A percentile compares a stretch with the other conserved stretches of the same genome.
Evolutionary conservation across 345 rosid species (phyloP).

Genomic region (Syzygium aromaticum): DNA sequence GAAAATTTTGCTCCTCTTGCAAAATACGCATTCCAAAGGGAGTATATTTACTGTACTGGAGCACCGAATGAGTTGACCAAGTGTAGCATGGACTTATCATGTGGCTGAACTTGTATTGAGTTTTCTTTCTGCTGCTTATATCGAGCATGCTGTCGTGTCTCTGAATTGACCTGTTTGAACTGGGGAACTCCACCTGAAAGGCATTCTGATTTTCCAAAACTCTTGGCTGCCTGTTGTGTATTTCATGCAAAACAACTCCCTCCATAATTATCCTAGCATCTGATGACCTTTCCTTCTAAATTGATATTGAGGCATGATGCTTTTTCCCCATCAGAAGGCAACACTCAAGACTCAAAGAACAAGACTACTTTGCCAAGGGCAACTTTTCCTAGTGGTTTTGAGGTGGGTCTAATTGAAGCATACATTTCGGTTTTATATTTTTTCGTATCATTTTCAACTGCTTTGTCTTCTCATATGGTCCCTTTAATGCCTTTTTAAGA

Average conservation of each 20-base stretch:
- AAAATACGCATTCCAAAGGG: background rate
- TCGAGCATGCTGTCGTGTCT: background rate
- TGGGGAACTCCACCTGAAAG: background rate
- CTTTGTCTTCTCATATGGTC: background rate
- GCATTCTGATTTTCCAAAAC: background rate
- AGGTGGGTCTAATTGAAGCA: conserved; percentile 29
- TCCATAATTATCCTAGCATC: background rate
- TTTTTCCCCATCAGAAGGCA: conserved; percentile 25
- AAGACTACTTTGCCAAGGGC: conserved; percentile 24
- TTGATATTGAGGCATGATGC: background rate
- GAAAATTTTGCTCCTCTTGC: background rate
- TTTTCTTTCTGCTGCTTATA: background rate
- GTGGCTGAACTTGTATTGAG: background rate
- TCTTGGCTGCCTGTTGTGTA: background rate
- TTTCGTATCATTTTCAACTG: background rate
- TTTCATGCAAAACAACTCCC: background rate
- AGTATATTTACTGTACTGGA: background rate
- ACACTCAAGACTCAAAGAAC: conserved; percentile 21
- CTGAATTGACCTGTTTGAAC: background rate
- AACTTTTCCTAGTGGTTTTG: conserved; percentile 72
- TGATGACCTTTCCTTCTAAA: background rate
- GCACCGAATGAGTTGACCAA: background rate
- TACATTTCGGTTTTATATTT: background rate
- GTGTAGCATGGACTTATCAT: background rate
- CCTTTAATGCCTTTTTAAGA: background rate